Evolutionary conservation across 345 rosid genomes (phyloP), one percentile per base, ranked within the genome.

Genomic region (Angophora floribunda): DNA sequence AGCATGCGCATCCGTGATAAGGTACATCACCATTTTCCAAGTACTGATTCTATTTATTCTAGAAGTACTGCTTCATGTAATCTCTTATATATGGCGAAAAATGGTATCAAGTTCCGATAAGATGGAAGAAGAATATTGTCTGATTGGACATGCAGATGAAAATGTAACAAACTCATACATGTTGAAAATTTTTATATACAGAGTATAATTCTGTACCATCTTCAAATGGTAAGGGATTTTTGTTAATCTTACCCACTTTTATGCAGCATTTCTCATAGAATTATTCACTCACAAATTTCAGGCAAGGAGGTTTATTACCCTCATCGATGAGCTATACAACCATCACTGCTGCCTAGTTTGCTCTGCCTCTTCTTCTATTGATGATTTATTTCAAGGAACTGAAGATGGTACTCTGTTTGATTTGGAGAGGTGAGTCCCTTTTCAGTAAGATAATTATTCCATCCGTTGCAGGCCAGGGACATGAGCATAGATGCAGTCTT

Each of bases 251-350:
- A 52, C 55, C 86, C 3, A 3, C 59, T 30, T 36, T 85, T 85
- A 32, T 36, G 13, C n/a, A 19, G 45, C 47, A 52, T 57, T n/a
- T 50, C 47, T 30, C 44, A 50, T 79, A 65, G 75, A 36, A 32
- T 28, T 67, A 86, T 47, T 13, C 28, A 9, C 65, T 87, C 75
- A 85, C 75, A 52, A 57, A 86, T 91, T 87, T 85, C 95, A 96
- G 99, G 99, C 99, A 78, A 97, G 99, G 88, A 94, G 99, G 91
- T 97, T 97, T 92, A 96, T 97, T 89, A 96, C 99, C 63, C 97
- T 97, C 86, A 88, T 97, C 11, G 99, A 97, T 91, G 99, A 97
- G 93, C 91, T 97, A 78, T 96, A 97, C 93, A 97, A 97, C 91
- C 98, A 95, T 90, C 99, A 96, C 89, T 96, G 99, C 93, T 79